Conservation (phyloP, 108 stramenopile genomes). For the Cyclotella atomus region DNA sequence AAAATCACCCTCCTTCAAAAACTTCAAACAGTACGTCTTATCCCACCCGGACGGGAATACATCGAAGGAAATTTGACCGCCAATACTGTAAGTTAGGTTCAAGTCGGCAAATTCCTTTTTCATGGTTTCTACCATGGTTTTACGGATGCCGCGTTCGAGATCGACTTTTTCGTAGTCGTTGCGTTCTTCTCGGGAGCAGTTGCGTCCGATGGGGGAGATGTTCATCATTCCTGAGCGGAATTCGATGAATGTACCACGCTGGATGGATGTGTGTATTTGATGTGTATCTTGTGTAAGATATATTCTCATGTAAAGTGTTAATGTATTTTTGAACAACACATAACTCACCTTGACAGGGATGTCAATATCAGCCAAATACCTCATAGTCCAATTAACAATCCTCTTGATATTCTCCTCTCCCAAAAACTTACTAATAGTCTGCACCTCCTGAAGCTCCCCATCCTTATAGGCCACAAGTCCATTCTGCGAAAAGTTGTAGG, state of each 20-base stretch:
- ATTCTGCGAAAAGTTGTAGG: slow-evolving; percentile 99
- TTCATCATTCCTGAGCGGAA: slow-evolving; percentile 99
- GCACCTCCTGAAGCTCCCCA: slow-evolving; percentile 76
- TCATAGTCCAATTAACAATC: slow-evolving; percentile 96
- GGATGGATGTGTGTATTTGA: slow-evolving; percentile 1
- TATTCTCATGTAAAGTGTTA: background rate
- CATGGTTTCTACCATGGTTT: slow-evolving; percentile 95
- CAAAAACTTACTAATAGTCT: slow-evolving; percentile 90
- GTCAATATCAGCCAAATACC: slow-evolving; percentile 87
- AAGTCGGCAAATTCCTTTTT: slow-evolving; percentile 90
- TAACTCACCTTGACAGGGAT: slow-evolving; percentile 91
- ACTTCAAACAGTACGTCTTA: slow-evolving; percentile 98
- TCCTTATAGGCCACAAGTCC: slow-evolving; percentile 98
- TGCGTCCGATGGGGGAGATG: slow-evolving; percentile 97
- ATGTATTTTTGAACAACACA: background rate
- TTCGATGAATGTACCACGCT: slow-evolving; percentile 99
- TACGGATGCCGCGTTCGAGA: slow-evolving; percentile 79
- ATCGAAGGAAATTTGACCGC: slow-evolving; percentile 99
- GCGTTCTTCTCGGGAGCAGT: slow-evolving; percentile 97
- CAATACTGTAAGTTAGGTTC: slow-evolving; percentile 94
- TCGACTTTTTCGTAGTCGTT: slow-evolving; percentile 98
- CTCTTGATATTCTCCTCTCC: slow-evolving; percentile 98
- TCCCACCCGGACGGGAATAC: slow-evolving; percentile 98
- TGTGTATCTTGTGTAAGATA: too few relatives aligned
- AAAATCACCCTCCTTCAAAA: slow-evolving; percentile 80